Evolutionary conservation across 106 monocot genomes (phyloP), one percentile per base, ranked within the genome.

Genomic region (Acanthochlamys bracteata): DNA sequence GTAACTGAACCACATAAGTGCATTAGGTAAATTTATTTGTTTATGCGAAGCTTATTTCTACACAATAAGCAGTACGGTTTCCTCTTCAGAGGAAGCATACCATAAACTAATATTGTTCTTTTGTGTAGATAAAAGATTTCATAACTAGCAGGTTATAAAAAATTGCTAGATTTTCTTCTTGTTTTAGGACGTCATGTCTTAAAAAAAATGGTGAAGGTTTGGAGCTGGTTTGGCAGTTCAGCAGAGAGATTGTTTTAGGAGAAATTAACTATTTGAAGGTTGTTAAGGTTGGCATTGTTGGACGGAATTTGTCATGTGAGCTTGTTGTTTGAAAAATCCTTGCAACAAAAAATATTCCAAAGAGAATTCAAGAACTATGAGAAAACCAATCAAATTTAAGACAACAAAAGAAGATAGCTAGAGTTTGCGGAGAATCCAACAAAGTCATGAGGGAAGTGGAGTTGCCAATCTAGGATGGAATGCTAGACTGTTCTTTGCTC

Each of bases 181-280:
- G n/a, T n/a, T n/a, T n/a, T n/a, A n/a, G n/a, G n/a, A n/a, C n/a
- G n/a, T n/a, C n/a, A n/a, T n/a, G n/a, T n/a, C n/a, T n/a, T n/a
- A 52, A 20, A 60, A 45, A 12, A 93, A 88, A 66, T 69, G 82
- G 19, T 75, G 73, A 24, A 93, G 78, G 42, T 88, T 77, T 10
- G 79, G 14, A 93, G 80, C 61, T 80, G 76, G 61, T 88, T 88
- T 6, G 93, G 93, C 33, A 93, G 58, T 56, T 59, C 60, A 53
- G 84, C 93, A 12, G 83, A 72, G 53, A 93, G 72, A 47, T 46
- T 75, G 69, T 93, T 93, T 42, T 46, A 57, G 22, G 93, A 88
- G 22, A 93, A 26, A 56, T 93, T 80, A 24, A 93, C 71, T 10
- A 13, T 59, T 66, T 80, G 74, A 11, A 93, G 84, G 33, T 80